Evolutionary conservation across 768 basidiomycete genomes (phyloP), one percentile per base, ranked within the genome.

Genomic region (Auriscalpium vulgare): DNA sequence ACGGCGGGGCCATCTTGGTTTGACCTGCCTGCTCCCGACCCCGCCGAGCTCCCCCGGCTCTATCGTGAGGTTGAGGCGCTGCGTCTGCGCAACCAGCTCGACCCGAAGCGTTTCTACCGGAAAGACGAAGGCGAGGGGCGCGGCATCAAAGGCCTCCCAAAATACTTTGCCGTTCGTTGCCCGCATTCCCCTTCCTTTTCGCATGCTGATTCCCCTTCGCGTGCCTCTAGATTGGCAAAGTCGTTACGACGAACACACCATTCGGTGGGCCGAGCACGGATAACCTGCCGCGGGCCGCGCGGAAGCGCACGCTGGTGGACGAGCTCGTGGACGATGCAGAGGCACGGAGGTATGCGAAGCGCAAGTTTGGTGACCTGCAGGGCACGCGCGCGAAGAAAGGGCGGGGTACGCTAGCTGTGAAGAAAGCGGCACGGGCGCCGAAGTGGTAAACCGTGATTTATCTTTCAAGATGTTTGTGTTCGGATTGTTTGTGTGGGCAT

Each of bases 311-410:
- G 5, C 71, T 94, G 47, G 88, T 97, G 21, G 91, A 94, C 59
- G 93, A 95, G 64, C 76, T 95, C 37, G 82, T 95, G 51, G 89
- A 89, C 63, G 92, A 95, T 71, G 85, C 89, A 2, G 88, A 93
- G 70, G 81, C 89, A 29, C 83, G 82, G 67, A 78, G 85, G 58
- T 94, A 94, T 66, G 87, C 93, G n/a, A 94, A 94, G 74, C 84
- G 81, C 74, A 95, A 95, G 73, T 94, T 92, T 71, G 80, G 81
- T 59, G 88, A 91, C 52, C 71, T 93, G 48, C 86, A 91, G 71
- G 66, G 69, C 6, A 79, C 82, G 45, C 78, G 85, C 63, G 84
- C 80, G 17, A 83, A 83, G 14, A 83, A 74, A 63, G 90, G 91
- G 8, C 79, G 78, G 60, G 84, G 83, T 51, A 91, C 88, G 1